Evolutionary conservation across 2,329 filamentous ascomycete genomes (phyloP).

Genomic region (Cladosporium sp.): DNA sequence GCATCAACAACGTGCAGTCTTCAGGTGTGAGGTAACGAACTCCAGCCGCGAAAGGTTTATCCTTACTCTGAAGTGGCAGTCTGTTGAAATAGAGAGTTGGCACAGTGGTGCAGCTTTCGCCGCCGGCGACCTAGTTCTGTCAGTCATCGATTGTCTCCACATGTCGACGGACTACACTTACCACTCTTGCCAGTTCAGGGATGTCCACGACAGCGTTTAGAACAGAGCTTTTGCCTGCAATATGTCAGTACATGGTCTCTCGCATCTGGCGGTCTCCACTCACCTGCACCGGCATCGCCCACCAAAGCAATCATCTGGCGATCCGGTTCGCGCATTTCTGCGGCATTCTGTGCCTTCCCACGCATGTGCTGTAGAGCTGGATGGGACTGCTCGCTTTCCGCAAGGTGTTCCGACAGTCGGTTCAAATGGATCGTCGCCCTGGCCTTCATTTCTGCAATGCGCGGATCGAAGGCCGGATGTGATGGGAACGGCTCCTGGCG

Average conservation of each 20-base stretch:
- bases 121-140: constrained; percentile 12
- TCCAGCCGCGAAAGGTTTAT: constrained; percentile 14
- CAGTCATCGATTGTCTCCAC: too few species aligned
- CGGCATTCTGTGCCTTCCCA: neutral
- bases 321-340: neutral
- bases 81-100: constrained; percentile 13
- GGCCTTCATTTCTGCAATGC: too few species aligned
- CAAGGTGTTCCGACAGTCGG: too few species aligned
- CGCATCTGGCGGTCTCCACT: neutral
- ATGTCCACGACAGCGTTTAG: constrained; percentile 22
- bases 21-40: constrained; percentile 16
- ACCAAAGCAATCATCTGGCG: neutral
- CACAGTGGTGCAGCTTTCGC: constrained; percentile 19
- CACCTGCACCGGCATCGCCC: neutral
- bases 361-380: neutral
- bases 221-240: constrained; percentile 23
- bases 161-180: neutral
- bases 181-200: constrained; percentile 18
- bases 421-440: too few species aligned
- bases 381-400: too few species aligned
- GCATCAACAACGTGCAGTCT: constrained; percentile 12
- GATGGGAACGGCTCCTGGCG: neutral
- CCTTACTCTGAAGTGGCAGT: constrained; percentile 7
- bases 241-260: neutral
- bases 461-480: neutral